Conservation (phyloP, 164 flowering plant species). For the Stephania yunnanensis region DNA sequence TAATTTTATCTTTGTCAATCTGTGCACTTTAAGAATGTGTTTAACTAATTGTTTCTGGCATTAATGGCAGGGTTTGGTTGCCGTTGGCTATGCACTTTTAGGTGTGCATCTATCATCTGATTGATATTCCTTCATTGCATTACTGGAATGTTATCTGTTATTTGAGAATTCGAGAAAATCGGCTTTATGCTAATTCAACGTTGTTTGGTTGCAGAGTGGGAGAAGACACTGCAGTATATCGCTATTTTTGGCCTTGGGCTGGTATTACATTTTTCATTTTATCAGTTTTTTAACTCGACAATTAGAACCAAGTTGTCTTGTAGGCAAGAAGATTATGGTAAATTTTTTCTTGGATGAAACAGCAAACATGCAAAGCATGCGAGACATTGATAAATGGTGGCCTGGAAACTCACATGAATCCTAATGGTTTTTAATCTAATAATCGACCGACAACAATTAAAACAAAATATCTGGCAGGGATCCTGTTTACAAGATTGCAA, state of each 20-base stretch:
- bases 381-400: background rate
- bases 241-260: constrained; percentile 71
- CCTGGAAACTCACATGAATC: background rate
- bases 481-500: too few species aligned
- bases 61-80: constrained; percentile 56
- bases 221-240: constrained; percentile 68
- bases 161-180: background rate
- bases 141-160: background rate
- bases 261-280: constrained; percentile 34
- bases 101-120: constrained; percentile 36
- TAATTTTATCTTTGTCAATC: background rate
- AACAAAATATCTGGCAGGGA: too few species aligned
- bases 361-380: background rate
- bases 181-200: background rate
- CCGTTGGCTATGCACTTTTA: constrained; percentile 53
- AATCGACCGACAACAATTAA: background rate
- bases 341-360: background rate
- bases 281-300: background rate
- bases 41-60: constrained; percentile 16
- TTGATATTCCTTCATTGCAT: too few species aligned
- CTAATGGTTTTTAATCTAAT: background rate
- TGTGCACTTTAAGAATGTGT: constrained; percentile 1
- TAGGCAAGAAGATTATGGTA: background rate
- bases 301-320: background rate
- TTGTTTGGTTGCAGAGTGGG: constrained; percentile 72